Percentiles rank a stretch among this genome's conserved stretches.
phyloP scores from a whole-genome alignment of 2,329 filamentous ascomycete species.

The Stromatinia cepivora region DNA sequence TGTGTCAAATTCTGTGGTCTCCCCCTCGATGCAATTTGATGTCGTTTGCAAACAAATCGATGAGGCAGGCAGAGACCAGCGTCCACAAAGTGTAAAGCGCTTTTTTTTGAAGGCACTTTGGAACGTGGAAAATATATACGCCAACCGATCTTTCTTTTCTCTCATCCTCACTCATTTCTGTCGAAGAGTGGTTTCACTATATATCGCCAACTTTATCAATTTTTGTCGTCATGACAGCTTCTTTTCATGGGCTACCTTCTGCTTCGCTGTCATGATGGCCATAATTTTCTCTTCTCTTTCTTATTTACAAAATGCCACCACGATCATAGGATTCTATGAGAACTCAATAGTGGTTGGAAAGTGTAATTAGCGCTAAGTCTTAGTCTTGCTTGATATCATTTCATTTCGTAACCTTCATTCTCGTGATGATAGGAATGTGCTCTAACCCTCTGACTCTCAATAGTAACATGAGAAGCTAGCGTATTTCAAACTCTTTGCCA shows the following conservation, averaged over 20 bases:
- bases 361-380: not conserved
- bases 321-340: not conserved
- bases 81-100: not conserved
- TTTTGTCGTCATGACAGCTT: not conserved
- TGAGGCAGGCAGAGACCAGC: not conserved
- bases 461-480: not conserved
- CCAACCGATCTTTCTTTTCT: not conserved
- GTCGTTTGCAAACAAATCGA: not conserved
- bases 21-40: not conserved
- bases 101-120: not conserved
- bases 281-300: not conserved
- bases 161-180: not conserved
- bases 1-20: not conserved
- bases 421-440: not conserved
- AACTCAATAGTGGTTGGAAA: not conserved
- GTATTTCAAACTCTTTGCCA: not conserved
- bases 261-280: not conserved
- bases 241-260: not conserved
- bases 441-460: not conserved
- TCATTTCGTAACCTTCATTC: not conserved
- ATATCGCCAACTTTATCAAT: not conserved
- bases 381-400: not conserved
- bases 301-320: not conserved
- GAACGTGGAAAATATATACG: not conserved
- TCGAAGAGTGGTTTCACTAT: constrained; percentile 1